These are phyloP conservation scores for Alternaria metachromatica DNA, from an alignment of 2,329 filamentous ascomycete genomes.

Conservation along the genomic window DNA sequence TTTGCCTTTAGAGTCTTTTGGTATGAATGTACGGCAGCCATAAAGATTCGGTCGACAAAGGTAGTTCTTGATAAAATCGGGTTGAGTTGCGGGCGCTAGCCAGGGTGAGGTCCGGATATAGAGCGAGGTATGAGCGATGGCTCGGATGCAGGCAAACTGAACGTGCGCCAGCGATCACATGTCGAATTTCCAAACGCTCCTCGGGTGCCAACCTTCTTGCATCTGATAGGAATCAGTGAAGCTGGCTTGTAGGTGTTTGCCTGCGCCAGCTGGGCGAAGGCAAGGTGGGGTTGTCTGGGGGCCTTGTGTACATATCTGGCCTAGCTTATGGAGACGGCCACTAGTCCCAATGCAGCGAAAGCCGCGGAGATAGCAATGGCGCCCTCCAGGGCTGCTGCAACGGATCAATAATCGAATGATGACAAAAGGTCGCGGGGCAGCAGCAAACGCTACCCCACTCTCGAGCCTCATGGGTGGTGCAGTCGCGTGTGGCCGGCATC, in stretches of 20 bases:
- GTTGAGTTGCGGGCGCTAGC: background rate
- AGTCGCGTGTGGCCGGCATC: background rate
- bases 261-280: background rate
- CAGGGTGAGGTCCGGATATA: background rate
- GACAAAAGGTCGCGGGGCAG: conserved; percentile 20
- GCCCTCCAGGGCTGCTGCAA: too few species aligned
- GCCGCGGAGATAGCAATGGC: background rate
- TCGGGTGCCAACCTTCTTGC: background rate
- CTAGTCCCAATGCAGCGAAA: background rate
- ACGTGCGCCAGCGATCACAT: background rate
- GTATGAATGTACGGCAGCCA: background rate
- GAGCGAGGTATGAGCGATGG: background rate
- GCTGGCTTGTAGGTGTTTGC: background rate
- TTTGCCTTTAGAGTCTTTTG: background rate
- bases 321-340: background rate
- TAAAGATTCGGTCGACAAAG: background rate
- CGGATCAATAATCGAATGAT: conserved; percentile 1
- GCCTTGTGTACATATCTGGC: background rate
- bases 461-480: background rate
- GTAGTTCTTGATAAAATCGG: background rate
- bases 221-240: background rate
- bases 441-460: conserved; percentile 9
- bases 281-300: background rate
- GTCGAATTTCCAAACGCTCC: background rate
- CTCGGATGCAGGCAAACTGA: background rate